phyloP scores from a whole-genome alignment of 257 asterid species.

The Solanum bulbocastanum region DNA sequence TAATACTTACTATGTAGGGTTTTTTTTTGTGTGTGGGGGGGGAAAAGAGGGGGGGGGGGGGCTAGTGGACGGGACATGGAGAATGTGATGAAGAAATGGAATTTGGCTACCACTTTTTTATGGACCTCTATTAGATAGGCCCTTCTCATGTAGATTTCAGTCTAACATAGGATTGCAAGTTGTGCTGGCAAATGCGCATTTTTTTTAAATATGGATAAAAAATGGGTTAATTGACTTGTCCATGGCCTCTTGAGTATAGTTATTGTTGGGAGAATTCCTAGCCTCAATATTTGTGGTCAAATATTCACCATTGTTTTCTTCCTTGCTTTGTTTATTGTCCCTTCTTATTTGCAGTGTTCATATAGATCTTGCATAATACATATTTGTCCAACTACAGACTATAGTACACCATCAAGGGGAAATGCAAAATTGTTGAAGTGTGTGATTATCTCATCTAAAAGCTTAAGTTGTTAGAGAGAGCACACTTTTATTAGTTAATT shows the following conservation, averaged over 20 bases:
- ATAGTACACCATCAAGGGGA: no score
- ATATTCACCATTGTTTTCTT: neutral
- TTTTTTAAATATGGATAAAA: neutral
- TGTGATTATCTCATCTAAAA: no score
- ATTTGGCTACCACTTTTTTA: constrained; percentile 29
- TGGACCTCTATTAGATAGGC: neutral
- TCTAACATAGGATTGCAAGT: neutral
- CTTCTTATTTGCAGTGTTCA: neutral
- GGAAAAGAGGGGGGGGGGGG: constrained; percentile 17
- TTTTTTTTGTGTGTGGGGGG: constrained; percentile 7
- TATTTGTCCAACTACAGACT: no score
- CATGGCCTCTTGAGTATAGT: neutral
- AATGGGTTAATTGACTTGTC: neutral
- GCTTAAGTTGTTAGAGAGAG: no score
- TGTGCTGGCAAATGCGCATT: neutral
- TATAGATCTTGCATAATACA: neutral
- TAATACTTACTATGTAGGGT: constrained; percentile 1
- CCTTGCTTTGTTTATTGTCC: neutral
- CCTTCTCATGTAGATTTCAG: neutral
- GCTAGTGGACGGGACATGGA: constrained; percentile 24
- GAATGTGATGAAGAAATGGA: constrained; percentile 52
- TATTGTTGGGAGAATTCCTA: neutral
- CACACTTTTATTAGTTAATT: no score
- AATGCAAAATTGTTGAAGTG: no score
- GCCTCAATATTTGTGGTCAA: neutral